Evolutionary conservation across 495 filamentous ascomycete genomes (phyloP), one percentile per base, ranked within the genome.

Genomic region (Platismatia glauca): DNA sequence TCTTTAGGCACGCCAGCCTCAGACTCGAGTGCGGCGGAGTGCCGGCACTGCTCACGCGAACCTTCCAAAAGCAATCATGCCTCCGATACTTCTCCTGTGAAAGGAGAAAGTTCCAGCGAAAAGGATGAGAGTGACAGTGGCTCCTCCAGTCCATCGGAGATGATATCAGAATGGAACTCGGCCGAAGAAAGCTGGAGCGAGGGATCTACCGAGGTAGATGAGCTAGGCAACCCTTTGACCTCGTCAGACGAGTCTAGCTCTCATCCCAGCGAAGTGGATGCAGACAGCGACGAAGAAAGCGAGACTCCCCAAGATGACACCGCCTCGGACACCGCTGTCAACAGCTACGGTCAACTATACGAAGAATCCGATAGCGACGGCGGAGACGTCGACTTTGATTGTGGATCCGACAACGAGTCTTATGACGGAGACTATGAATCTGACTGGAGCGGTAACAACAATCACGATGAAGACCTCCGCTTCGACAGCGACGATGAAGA

Each of bases 181-280:
- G 62, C 62, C 4, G 56, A 58, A 16, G 56, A 58, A 7, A 58
- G 55, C n/a, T 64, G 62, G 62, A 64, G 55, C 34, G 62, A 64
- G 29, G 62, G 24, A 15, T 64, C 62, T 13, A 58, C 43, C 29
- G 43, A 59, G 22, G 29, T 33, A 33, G 62, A 64, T 31, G 56
- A 35, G 34, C 27, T 50, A n/a, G 24, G 34, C 15, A 29, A 53
- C 34, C 29, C 29, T 7, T 48, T 48, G 33, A 39, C 50, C 16
- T 61, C 59, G 0, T 61, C 59, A 39, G 48, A 43, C 16, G 59
- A 55, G 4, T 50, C 22, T 6, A 39, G 33, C 22, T 61, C 48
- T 1, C 33, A 55, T 27, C 31, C 59, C 6, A 55, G 24, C 3
- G 44, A 61, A 33, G 38, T 37, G 0, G 59, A 55, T 0, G 20